These are phyloP conservation scores for Vitellaria paradoxa DNA, from an alignment of 179 eudicot species.

Conservation along the genomic window DNA sequence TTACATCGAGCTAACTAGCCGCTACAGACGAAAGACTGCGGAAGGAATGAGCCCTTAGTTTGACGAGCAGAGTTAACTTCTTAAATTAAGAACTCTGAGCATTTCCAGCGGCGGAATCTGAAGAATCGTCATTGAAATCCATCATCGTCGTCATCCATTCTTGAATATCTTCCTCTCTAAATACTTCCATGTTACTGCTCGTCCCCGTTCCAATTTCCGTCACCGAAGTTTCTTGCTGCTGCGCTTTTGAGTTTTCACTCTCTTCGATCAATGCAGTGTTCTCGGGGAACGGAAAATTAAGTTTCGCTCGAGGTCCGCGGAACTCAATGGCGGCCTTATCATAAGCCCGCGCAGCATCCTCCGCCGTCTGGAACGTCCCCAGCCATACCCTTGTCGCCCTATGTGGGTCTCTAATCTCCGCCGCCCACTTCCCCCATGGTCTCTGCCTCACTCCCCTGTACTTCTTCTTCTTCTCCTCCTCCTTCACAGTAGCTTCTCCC, in stretches of 20 bases:
- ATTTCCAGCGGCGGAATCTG: constrained; percentile 17
- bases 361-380: constrained; percentile 42
- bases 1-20: too few relatives aligned
- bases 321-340: constrained; percentile 40
- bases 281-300: constrained; percentile 32
- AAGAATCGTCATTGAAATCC: constrained; percentile 21
- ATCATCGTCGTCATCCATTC: constrained; percentile 26
- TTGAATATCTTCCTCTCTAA: constrained; percentile 23
- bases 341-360: constrained; percentile 40
- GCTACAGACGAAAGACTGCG: too few relatives aligned
- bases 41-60: too few relatives aligned
- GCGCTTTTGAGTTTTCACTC: neutral
- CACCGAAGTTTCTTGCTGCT: neutral
- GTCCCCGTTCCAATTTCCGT: neutral
- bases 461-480: constrained; percentile 29
- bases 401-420: constrained; percentile 43
- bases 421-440: constrained; percentile 53
- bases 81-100: too few relatives aligned
- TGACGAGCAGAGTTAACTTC: too few relatives aligned
- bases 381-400: constrained; percentile 42
- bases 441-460: constrained; percentile 43
- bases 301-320: constrained; percentile 38
- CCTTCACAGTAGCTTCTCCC: neutral
- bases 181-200: constrained; percentile 11
- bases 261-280: neutral